Percentiles rank a stretch among this genome's conserved stretches.
phyloP scores from a whole-genome alignment of 2,329 filamentous ascomycete species.

The Penicillium brasilianum region DNA sequence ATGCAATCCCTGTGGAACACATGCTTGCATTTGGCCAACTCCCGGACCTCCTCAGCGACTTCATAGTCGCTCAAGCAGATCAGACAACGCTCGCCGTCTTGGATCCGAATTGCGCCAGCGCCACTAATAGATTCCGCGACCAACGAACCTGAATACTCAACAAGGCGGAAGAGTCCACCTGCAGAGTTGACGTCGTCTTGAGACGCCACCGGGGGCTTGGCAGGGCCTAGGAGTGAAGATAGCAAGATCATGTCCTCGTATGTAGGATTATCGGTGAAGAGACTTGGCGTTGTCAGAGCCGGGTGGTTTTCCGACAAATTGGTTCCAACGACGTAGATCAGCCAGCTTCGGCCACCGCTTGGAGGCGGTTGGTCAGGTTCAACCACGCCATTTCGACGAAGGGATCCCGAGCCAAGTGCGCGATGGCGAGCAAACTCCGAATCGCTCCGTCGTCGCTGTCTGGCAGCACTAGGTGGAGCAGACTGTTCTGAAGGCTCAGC shows the following conservation, averaged over 20 bases:
- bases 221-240: conserved; percentile 69
- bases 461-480: conserved; percentile 48
- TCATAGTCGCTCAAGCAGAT: conserved; percentile 72
- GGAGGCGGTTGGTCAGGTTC: conserved; percentile 59
- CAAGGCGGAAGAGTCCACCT: conserved; percentile 64
- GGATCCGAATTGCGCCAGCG: conserved; percentile 40
- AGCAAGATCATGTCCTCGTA: conserved; percentile 75
- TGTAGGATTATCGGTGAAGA: conserved; percentile 71
- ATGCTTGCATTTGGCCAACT: conserved; percentile 67
- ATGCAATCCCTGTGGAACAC: conserved; percentile 72
- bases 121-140: conserved; percentile 55
- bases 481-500: conserved; percentile 51
- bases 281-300: conserved; percentile 69
- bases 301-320: conserved; percentile 73
- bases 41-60: conserved; percentile 63
- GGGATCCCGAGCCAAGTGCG: conserved; percentile 64
- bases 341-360: conserved; percentile 66
- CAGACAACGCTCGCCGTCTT: conserved; percentile 63
- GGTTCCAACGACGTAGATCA: conserved; percentile 73
- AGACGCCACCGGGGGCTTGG: conserved; percentile 70
- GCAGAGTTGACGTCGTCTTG: conserved; percentile 67
- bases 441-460: conserved; percentile 63
- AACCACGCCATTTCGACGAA: conserved; percentile 68
- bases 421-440: conserved; percentile 62
- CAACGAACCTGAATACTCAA: conserved; percentile 48